Conservation (phyloP, 306 rosid genomes). For the Acacia acuminata region DNA sequence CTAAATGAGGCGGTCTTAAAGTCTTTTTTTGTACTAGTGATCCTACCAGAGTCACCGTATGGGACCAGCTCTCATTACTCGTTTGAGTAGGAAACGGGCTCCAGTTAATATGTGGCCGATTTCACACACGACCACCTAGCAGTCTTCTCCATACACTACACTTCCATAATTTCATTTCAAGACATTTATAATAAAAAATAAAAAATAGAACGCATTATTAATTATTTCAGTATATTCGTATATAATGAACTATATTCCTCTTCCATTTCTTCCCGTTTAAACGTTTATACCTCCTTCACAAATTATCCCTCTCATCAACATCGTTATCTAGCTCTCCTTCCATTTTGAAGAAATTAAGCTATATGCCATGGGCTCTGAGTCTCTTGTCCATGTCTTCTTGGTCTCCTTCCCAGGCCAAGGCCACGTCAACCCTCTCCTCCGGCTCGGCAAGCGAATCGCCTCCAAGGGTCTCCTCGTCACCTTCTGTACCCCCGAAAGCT, state of each 20-base stretch:
- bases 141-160: too few species aligned
- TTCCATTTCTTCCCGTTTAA: neutral
- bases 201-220: neutral
- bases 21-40: too few species aligned
- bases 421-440: constrained; percentile 63
- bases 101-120: too few species aligned
- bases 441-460: constrained; percentile 51
- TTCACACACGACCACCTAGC: too few species aligned
- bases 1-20: too few species aligned
- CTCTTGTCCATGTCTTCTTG: constrained; percentile 43
- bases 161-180: neutral
- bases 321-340: neutral
- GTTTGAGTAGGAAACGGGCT: too few species aligned
- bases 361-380: neutral
- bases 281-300: neutral
- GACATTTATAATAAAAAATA: neutral
- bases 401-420: constrained; percentile 66
- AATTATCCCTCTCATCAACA: neutral
- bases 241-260: neutral
- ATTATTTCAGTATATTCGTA: neutral
- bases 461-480: constrained; percentile 55
- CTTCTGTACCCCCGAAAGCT: constrained; percentile 36
- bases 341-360: neutral
- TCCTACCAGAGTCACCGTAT: too few species aligned
- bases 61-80: too few species aligned